Conservation (phyloP, 2,329 filamentous ascomycete genomes). For the Ophiostoma ips region DNA sequence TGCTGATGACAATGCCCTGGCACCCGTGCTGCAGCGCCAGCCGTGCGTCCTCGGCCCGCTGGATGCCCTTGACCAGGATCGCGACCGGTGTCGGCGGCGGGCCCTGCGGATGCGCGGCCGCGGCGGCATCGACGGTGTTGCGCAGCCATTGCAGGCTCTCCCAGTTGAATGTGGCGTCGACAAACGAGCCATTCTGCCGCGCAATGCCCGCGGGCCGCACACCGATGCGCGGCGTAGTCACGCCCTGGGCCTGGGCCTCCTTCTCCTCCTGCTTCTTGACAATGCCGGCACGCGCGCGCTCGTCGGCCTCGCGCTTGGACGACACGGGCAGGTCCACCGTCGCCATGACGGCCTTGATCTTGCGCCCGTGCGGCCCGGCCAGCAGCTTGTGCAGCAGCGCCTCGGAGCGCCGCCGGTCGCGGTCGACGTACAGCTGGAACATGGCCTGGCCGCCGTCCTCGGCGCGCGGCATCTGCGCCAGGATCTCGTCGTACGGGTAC, state of each 20-base stretch:
- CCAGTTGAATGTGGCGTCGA: constrained; percentile 36
- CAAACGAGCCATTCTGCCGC: constrained; percentile 35
- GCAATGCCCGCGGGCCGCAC: constrained; percentile 30
- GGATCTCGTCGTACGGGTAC: constrained; percentile 13
- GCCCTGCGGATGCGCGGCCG: background rate
- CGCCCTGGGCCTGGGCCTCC: background rate
- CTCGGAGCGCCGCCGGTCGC: constrained; percentile 5
- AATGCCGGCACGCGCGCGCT: constrained; percentile 21
- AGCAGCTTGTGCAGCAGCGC: constrained; percentile 8
- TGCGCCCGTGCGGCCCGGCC: constrained; percentile 20
- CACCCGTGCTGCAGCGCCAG: constrained; percentile 33
- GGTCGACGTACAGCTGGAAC: constrained; percentile 15
- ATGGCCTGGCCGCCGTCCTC: constrained; percentile 24
- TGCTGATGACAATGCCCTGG: constrained; percentile 41
- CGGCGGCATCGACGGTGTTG: constrained; percentile 18
- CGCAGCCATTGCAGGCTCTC: constrained; percentile 39
- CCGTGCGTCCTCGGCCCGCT: constrained; percentile 40
- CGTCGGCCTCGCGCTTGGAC: constrained; percentile 43
- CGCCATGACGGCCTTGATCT: constrained; percentile 27
- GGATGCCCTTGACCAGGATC: constrained; percentile 43
- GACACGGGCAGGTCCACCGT: constrained; percentile 43
- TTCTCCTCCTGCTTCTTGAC: constrained; percentile 12
- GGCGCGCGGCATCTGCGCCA: constrained; percentile 9
- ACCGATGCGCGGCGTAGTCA: too few relatives aligned
- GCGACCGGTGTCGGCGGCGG: constrained; percentile 22